Conservation (phyloP, 192 early-diverging fungal genomes). For the Helicostylum pulchrum region DNA sequence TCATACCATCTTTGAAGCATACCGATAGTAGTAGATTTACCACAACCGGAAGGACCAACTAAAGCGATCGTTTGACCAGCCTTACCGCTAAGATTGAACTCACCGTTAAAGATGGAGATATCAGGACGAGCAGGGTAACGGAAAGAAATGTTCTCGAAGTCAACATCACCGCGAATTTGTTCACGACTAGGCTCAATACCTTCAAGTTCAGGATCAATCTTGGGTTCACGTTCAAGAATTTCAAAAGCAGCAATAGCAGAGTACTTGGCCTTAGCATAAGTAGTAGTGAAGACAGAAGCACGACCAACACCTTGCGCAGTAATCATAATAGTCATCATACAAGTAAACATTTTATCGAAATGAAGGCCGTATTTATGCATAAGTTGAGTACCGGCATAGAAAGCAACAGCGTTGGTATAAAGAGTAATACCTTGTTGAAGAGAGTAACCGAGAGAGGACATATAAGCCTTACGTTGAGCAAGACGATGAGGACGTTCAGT, state of each 20-base stretch:
- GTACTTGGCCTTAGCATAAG: constrained; percentile 74
- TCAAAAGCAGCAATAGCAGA: constrained; percentile 70
- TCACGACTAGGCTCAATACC: constrained; percentile 36
- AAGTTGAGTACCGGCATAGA: constrained; percentile 70
- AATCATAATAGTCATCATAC: constrained; percentile 78
- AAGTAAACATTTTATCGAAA: constrained; percentile 55
- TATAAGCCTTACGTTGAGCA: constrained; percentile 59
- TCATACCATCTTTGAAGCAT: constrained; percentile 84
- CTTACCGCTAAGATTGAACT: constrained; percentile 42
- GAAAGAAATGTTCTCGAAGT: constrained; percentile 57
- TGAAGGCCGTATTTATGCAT: constrained; percentile 47
- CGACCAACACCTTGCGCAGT: constrained; percentile 61
- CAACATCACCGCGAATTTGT: constrained; percentile 43
- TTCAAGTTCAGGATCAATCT: constrained; percentile 58
- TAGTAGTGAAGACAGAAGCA: constrained; percentile 68
- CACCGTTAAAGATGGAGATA: constrained; percentile 57
- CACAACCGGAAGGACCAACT: constrained; percentile 81
- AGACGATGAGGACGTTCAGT: constrained; percentile 67
- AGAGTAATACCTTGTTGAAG: constrained; percentile 70
- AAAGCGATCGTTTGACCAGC: constrained; percentile 78
- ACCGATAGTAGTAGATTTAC: constrained; percentile 68
- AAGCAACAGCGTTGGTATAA: constrained; percentile 70
- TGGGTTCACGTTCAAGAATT: constrained; percentile 64
- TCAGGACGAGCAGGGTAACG: constrained; percentile 67
- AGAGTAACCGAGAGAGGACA: constrained; percentile 72